phyloP scores from a whole-genome alignment of 2,329 filamentous ascomycete genomes.

The Byssothecium circinans region DNA sequence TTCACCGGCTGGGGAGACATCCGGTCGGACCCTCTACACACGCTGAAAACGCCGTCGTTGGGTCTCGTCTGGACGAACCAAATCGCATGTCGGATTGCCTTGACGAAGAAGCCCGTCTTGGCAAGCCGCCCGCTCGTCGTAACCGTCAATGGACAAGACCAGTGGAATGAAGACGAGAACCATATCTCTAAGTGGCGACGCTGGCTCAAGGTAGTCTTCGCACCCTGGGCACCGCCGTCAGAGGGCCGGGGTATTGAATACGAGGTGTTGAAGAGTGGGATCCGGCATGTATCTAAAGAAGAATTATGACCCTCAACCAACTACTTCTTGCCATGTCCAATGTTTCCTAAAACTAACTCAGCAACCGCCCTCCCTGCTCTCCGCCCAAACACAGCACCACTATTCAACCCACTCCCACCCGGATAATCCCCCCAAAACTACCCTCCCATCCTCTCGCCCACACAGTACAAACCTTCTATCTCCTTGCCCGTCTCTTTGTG shows the following conservation, averaged over 20 bases:
- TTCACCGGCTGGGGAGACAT: constrained; percentile 91
- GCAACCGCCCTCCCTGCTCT: constrained; percentile 43
- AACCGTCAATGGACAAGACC: constrained; percentile 41
- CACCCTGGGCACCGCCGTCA: constrained; percentile 67
- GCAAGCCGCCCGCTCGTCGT: constrained; percentile 25
- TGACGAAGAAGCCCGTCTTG: constrained; percentile 70
- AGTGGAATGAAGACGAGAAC: constrained; percentile 43
- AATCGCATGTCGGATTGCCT: constrained; percentile 76
- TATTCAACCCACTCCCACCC: constrained; percentile 63
- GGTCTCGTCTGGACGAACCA: constrained; percentile 92
- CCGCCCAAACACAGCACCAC: constrained; percentile 58
- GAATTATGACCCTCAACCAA: background rate
- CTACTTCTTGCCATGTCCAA: background rate
- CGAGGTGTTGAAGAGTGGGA: constrained; percentile 57
- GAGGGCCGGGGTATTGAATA: constrained; percentile 66
- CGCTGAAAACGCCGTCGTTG: constrained; percentile 78
- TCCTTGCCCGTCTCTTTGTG: constrained; percentile 43
- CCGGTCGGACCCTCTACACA: constrained; percentile 33
- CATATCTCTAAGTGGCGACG: constrained; percentile 66
- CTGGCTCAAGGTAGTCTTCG: constrained; percentile 88
- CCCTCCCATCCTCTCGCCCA: constrained; percentile 66
- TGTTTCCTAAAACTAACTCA: background rate
- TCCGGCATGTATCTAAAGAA: constrained; percentile 25
- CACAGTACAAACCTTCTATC: constrained; percentile 62
- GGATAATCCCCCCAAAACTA: constrained; percentile 57